phyloP scores from a whole-genome alignment of 2,329 filamentous ascomycete genomes.

The Sporothrix dimorphospora region DNA sequence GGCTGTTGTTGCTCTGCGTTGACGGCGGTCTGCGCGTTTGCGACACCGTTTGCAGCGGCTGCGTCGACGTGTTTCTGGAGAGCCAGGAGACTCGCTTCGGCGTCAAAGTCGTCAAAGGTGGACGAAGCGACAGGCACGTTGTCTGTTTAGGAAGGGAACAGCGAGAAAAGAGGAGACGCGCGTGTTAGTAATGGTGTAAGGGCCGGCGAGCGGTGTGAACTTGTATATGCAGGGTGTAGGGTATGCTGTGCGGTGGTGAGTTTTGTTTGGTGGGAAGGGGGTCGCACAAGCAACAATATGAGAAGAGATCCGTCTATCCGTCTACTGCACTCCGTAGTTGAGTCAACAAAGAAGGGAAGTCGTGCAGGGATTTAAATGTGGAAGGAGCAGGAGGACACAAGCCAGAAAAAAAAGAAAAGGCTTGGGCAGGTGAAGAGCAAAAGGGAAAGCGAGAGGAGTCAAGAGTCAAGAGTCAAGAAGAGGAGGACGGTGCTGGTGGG shows the following conservation, averaged over 20 bases:
- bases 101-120: conserved; percentile 19
- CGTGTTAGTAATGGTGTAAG: conserved; percentile 17
- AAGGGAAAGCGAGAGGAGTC: background rate
- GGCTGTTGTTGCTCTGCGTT: background rate
- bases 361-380: background rate
- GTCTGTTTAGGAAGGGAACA: background rate
- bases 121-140: background rate
- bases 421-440: background rate
- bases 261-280: conserved; percentile 5
- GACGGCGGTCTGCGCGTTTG: background rate
- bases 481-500: conserved; percentile 19
- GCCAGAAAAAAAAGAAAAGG: background rate
- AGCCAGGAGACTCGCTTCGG: conserved; percentile 29
- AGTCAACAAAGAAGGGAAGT: conserved; percentile 3
- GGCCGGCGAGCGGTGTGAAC: background rate
- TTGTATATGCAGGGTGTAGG: background rate
- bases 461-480: conserved; percentile 9
- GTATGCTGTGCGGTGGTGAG: background rate
- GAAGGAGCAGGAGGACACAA: background rate
- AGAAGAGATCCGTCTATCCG: background rate
- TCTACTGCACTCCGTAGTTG: background rate
- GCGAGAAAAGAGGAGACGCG: background rate
- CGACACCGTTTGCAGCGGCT: conserved; percentile 21
- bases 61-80: conserved; percentile 32
- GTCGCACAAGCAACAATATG: conserved; percentile 4